Evolutionary conservation across 441 rosid genomes (phyloP), one percentile per base, ranked within the genome.

Genomic region (Arabidopsis lyrata): DNA sequence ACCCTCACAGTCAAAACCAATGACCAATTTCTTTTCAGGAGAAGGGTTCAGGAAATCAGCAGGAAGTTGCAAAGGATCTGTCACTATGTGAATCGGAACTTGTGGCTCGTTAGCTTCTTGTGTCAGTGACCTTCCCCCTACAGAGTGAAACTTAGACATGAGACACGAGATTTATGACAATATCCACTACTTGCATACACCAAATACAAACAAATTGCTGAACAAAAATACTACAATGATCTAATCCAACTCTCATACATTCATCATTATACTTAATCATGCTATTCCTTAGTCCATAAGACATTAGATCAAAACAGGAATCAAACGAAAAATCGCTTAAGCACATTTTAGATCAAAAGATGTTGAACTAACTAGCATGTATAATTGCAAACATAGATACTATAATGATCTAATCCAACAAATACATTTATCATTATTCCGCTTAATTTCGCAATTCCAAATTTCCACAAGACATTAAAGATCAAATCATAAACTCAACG

Each of bases 1-100:
- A 53, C 97, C 99, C 71, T 95, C 97, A 24, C 97, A 95, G 69
- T 95, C 99, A 81, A 95, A 90, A 35, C 97, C 99, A 59, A 95
- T 71, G 64, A 90, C 86, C 78, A 95, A 58, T 22, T 79, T 84
- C 63, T 66, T 83, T 48, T 83, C 86, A 24, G 92, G 80, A 5
- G 87, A 82, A 58, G 99, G 99, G 66, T 86, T 77, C 70, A 92
- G 68, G 80, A 95, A 95, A 35, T 89, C 93, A 79, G 73, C 73
- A 4, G 97, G 99, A 60, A 95, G 97, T 75, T 92, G 91, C 73
- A 85, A 83, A 42, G 94, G 85, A 70, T 81, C 75, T 2, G 85
- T 89, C 64, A 92, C 97, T 53, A 90, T 77, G 60, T 81, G 83
- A 53, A 92, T 78, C 11, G 96, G 93, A 82, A 90, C 85, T 45